Base-by-base conservation (phyloP, 495 filamentous ascomycete genomes). In the Barbatosphaeria neglecta region DNA sequence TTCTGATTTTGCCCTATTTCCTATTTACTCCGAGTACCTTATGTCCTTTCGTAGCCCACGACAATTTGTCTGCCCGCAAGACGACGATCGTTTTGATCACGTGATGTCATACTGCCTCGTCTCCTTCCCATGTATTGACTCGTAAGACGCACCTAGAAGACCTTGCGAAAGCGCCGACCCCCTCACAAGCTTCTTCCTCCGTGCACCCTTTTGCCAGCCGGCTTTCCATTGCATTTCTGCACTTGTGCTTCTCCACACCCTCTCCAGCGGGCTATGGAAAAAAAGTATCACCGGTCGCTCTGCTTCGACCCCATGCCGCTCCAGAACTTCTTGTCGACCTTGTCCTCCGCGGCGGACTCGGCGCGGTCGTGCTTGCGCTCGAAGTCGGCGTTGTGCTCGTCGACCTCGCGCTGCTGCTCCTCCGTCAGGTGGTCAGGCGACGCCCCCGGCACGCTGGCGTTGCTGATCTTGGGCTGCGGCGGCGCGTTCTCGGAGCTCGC, bases 241-340 rank as follows among this genome's bases (percentile, higher is more conserved):
- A 15, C 28, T 7, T 33, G 28, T 15, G 15, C 7, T 15, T 15
- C 7, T 33, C 28, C 7, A 33, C 7, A 33, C 7, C 28, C 7
- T 7, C 33, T 39, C 37, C n/a, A 20, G 2, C 4, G 24, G 9
- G 24, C 24, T 25, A 9, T 25, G 24, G 24, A 9, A 4, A 31
- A 31, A 13, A 8, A 31, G 9, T 31, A 31, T 31, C 27, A 22
- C 22, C 19, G 13, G 6, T n/a, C 39, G 39, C 19, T 16, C 22
- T 23, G 20, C 22, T 22, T 23, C 9, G 20, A 22, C 6, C 55
- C 53, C 42, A 25, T 37, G 7, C 60, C 52, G 18, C 61, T 59
- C 70, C 72, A 75, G 43, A 73, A 75, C 17, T 60, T 65, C 51
- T 67, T 66, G 46, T 73, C 55, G 6, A 75, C 73, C 62, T 71